Conservation (phyloP, 139 green algal species). For the Chlamydomonas eustigma region DNA sequence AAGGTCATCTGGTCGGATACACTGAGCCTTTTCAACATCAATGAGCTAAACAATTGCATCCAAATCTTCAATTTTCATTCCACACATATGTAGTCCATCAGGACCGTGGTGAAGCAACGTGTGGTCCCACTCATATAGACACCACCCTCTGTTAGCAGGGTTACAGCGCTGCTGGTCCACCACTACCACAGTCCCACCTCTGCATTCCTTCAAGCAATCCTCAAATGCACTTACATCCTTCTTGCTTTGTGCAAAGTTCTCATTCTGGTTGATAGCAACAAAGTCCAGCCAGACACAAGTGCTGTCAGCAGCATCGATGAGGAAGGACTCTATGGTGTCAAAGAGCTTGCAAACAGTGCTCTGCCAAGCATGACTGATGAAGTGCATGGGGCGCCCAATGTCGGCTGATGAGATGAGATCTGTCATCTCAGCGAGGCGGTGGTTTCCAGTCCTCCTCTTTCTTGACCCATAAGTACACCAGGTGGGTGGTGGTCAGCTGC, state of each 20-base stretch:
- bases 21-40: background rate
- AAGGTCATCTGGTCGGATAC: background rate
- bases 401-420: too few relatives aligned
- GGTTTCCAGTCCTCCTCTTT: too few relatives aligned
- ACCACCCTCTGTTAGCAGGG: constrained; percentile 17
- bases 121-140: constrained; percentile 27
- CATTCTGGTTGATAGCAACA: constrained; percentile 32
- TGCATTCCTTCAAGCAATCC: background rate
- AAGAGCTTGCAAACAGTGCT: constrained; percentile 13
- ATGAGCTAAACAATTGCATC: background rate
- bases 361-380: constrained; percentile 14
- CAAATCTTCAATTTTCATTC: constrained; percentile 1
- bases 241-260: too few relatives aligned
- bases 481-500: too few relatives aligned
- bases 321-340: constrained; percentile 15
- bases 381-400: too few relatives aligned
- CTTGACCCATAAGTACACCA: too few relatives aligned
- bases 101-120: constrained; percentile 13
- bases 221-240: constrained; percentile 9
- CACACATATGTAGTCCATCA: constrained; percentile 21
- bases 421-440: too few relatives aligned
- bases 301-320: background rate
- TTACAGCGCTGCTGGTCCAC: constrained; percentile 10
- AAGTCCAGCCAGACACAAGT: constrained; percentile 26
- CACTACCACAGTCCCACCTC: constrained; percentile 17